phyloP scores from a whole-genome alignment of 2,329 filamentous ascomycete genomes.

The Aspergillus sp. region DNA sequence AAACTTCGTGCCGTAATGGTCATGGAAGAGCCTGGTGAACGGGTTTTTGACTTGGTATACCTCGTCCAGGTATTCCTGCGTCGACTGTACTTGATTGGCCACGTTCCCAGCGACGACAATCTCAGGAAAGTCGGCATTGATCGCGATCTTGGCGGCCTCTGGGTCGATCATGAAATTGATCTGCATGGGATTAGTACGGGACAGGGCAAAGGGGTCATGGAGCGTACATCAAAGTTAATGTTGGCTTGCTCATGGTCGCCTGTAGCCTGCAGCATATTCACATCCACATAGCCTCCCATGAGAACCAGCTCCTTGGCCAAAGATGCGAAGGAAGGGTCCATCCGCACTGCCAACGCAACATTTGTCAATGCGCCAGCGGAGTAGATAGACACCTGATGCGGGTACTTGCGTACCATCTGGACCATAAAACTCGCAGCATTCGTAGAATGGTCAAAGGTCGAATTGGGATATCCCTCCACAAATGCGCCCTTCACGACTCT shows the following conservation, averaged over 20 bases:
- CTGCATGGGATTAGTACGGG: no score
- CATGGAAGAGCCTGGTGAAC: slow-evolving; percentile 39
- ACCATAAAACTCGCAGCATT: slow-evolving; percentile 50
- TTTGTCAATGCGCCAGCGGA: slow-evolving; percentile 50
- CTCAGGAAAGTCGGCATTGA: slow-evolving; percentile 49
- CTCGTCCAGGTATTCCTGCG: slow-evolving; percentile 39
- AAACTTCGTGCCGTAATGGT: slow-evolving; percentile 40
- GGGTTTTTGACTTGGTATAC: slow-evolving; percentile 36
- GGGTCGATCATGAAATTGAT: slow-evolving; percentile 55
- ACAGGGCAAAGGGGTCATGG: slow-evolving; percentile 6
- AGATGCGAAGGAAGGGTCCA: slow-evolving; percentile 48
- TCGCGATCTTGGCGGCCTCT: slow-evolving; percentile 50
- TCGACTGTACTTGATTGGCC: slow-evolving; percentile 48
- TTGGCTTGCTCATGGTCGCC: slow-evolving; percentile 26
- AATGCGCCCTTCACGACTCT: slow-evolving; percentile 44
- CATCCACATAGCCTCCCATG: slow-evolving; percentile 52
- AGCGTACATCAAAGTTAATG: slow-evolving; percentile 26
- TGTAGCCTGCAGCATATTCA: slow-evolving; percentile 35
- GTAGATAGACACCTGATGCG: slow-evolving; percentile 51
- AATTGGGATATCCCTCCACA: slow-evolving; percentile 48
- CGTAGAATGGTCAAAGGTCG: slow-evolving; percentile 35
- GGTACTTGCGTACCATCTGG: slow-evolving; percentile 49
- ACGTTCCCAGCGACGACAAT: slow-evolving; percentile 48
- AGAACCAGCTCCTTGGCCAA: slow-evolving; percentile 49
- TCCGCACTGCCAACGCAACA: slow-evolving; percentile 47